A percentile compares a stretch with the other conserved stretches of the same genome.
These are phyloP conservation scores for Diospyros kaki DNA, from an alignment of 148 eudicot species.

Conservation along the genomic window DNA sequence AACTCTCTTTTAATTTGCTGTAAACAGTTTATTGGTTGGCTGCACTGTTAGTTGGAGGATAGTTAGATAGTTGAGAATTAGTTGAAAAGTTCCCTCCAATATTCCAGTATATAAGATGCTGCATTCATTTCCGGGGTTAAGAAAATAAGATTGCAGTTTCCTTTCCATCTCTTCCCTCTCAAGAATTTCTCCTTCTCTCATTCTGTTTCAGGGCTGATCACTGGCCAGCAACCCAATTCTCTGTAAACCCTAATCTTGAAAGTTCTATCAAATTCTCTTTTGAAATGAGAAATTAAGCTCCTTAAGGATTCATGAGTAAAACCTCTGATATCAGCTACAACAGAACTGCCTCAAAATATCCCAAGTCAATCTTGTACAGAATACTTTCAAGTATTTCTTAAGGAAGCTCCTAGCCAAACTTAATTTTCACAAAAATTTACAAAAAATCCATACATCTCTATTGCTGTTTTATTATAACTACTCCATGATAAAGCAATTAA, in stretches of 20 bases:
- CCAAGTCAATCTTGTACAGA: neutral
- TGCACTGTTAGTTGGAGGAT: too few relatives aligned
- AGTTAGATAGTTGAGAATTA: too few relatives aligned
- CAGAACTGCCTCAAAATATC: neutral
- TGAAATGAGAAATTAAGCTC: neutral
- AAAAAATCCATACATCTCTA: neutral
- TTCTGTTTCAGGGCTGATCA: too few relatives aligned
- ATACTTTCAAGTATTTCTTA: neutral
- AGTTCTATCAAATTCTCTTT: neutral
- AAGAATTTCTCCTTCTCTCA: too few relatives aligned
- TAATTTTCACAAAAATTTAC: neutral
- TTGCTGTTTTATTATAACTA: neutral
- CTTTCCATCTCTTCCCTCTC: too few relatives aligned
- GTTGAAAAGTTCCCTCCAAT: too few relatives aligned
- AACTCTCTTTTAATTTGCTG: too few relatives aligned
- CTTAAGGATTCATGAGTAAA: neutral
- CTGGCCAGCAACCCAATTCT: too few relatives aligned
- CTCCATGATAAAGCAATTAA: neutral
- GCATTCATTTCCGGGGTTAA: too few relatives aligned
- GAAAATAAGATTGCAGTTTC: too few relatives aligned
- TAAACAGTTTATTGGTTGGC: too few relatives aligned
- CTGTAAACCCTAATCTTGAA: neutral
- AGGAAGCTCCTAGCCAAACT: neutral
- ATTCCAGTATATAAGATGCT: too few relatives aligned
- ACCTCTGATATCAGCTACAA: neutral